These are phyloP conservation scores for Nephromyces sp. DNA, from an alignment of 169 alveolate species.

Conservation along the genomic window DNA sequence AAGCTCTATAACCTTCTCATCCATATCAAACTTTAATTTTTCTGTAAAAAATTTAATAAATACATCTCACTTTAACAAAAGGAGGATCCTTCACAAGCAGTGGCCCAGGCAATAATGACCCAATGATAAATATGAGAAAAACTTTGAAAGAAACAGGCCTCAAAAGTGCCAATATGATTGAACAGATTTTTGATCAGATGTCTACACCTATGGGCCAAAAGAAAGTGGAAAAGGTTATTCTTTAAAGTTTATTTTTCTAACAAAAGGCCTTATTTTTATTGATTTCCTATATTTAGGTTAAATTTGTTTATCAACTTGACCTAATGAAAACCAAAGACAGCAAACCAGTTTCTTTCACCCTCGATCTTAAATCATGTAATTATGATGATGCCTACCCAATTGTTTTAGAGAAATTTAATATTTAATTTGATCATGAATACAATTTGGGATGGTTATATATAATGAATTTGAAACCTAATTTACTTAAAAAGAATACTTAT, in stretches of 20 bases:
- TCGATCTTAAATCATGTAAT: constrained; percentile 60
- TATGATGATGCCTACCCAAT: not conserved
- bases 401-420: too few species aligned
- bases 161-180: not conserved
- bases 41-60: too few species aligned
- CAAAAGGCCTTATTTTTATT: not conserved
- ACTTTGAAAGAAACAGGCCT: too few species aligned
- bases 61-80: too few species aligned
- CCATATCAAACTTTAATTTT: too few species aligned
- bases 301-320: constrained; percentile 59
- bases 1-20: too few species aligned
- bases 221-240: not conserved
- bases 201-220: not conserved
- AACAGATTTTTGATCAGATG: not conserved
- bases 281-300: constrained; percentile 37
- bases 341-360: constrained; percentile 46
- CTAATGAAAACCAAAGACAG: constrained; percentile 52
- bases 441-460: too few species aligned
- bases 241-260: too few species aligned
- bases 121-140: not conserved
- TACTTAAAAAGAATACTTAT: too few species aligned
- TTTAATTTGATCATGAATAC: too few species aligned
- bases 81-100: too few species aligned
- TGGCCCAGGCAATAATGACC: not conserved
- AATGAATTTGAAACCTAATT: too few species aligned